Percentiles rank a stretch among this genome's conserved stretches.
These are phyloP conservation scores for Boletus speciosus DNA, from an alignment of 768 basidiomycete genomes.

Conservation along the genomic window DNA sequence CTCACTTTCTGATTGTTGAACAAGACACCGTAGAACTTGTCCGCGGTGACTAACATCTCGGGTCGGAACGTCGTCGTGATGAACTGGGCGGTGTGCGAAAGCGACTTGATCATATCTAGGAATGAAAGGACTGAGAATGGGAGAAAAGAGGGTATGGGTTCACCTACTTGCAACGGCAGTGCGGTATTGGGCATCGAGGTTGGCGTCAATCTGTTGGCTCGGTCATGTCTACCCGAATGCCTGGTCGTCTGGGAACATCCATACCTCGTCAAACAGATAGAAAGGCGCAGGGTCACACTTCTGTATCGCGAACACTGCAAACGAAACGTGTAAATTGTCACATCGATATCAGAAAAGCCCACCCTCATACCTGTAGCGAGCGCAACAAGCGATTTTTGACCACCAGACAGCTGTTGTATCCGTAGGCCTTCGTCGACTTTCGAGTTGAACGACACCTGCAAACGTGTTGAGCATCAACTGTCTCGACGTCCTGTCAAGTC, in stretches of 20 bases:
- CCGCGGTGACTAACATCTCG: conserved; percentile 93
- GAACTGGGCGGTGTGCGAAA: conserved; percentile 87
- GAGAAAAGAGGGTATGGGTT: neutral
- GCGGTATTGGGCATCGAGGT: conserved; percentile 95
- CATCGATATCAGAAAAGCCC: neutral
- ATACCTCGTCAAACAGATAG: conserved; percentile 96
- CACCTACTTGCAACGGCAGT: conserved; percentile 89
- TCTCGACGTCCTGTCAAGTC: neutral
- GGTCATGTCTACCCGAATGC: neutral
- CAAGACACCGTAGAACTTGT: conserved; percentile 95
- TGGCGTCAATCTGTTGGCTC: conserved; percentile 79
- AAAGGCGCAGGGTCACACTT: conserved; percentile 99
- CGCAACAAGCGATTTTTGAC: conserved; percentile 96
- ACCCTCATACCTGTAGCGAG: conserved; percentile 72
- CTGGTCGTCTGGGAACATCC: neutral
- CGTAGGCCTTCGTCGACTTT: conserved; percentile 95
- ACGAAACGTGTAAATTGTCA: conserved; percentile 1
- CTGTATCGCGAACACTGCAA: conserved; percentile 92
- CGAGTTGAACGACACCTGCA: conserved; percentile 95
- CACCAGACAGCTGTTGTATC: conserved; percentile 95
- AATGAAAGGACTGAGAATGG: conserved; percentile 36
- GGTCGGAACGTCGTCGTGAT: conserved; percentile 98
- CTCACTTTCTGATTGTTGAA: conserved; percentile 97
- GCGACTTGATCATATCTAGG: conserved; percentile 81
- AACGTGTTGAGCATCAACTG: neutral